These are phyloP conservation scores for Acacia acuminata DNA, from an alignment of 306 rosid species.

Conservation along the genomic window DNA sequence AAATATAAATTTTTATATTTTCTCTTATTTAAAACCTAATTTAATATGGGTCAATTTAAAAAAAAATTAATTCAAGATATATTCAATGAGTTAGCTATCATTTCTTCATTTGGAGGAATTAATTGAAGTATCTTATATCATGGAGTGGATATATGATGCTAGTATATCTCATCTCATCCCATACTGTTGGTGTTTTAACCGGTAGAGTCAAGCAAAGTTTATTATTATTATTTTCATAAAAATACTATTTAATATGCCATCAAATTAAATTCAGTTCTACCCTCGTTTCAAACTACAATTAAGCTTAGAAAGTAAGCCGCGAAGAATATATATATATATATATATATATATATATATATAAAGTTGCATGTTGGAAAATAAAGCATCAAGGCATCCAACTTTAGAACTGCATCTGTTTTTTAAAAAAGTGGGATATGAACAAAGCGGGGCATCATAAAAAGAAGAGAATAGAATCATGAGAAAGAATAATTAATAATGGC, in stretches of 20 bases:
- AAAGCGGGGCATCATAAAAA: conserved; percentile 28
- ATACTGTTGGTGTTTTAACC: neutral
- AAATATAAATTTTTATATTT: no score
- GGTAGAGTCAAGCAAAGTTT: neutral
- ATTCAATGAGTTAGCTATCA: no score
- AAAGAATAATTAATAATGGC: conserved; percentile 23
- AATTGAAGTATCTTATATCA: no score
- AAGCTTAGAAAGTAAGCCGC: neutral
- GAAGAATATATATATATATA: neutral
- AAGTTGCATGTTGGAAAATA: neutral
- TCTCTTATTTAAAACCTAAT: no score
- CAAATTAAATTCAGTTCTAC: neutral
- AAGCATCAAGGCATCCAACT: conserved; percentile 31
- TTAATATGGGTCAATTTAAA: no score
- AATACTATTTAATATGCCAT: neutral
- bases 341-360: no score
- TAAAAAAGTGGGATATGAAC: conserved; percentile 23
- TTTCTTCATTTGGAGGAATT: no score
- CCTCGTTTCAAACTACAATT: neutral
- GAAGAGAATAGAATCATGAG: conserved; percentile 43
- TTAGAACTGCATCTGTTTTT: conserved; percentile 10
- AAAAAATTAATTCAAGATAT: no score
- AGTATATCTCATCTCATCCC: no score
- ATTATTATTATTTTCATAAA: neutral
- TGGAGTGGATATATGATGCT: no score